These are phyloP conservation scores for Epichloe coenophiala DNA, from an alignment of 2,329 filamentous ascomycete species.

Conservation along the genomic window DNA sequence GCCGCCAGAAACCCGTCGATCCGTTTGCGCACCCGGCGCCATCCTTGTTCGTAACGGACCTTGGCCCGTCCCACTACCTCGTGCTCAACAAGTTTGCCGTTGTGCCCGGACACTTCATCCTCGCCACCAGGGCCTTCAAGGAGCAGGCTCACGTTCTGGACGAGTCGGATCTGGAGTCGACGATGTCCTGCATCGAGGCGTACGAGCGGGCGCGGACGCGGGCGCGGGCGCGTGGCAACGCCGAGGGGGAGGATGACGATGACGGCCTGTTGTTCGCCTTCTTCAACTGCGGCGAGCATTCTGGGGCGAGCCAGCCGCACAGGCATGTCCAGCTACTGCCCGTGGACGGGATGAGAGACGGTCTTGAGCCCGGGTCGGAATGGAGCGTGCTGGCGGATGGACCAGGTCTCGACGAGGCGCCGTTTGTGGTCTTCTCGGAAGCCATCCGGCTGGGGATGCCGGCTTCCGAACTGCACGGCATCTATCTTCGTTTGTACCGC, in stretches of 20 bases:
- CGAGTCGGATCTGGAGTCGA: conserved; percentile 43
- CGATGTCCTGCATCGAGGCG: conserved; percentile 47
- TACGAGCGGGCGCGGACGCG: conserved; percentile 25
- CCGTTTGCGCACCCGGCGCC: conserved; percentile 50
- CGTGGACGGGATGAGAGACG: conserved; percentile 46
- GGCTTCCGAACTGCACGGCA: conserved; percentile 22
- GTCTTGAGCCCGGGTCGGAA: conserved; percentile 20
- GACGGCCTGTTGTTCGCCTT: conserved; percentile 47
- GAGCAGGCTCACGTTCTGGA: conserved; percentile 53
- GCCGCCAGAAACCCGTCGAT: conserved; percentile 33
- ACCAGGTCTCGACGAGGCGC: conserved; percentile 19
- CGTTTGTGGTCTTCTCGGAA: conserved; percentile 32
- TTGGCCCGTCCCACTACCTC: conserved; percentile 45
- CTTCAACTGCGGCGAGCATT: conserved; percentile 57
- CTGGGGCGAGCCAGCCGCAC: conserved; percentile 59
- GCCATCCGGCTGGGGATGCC: conserved; percentile 21
- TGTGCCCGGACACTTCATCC: conserved; percentile 57
- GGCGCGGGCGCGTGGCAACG: background rate
- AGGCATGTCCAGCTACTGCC: conserved; percentile 61
- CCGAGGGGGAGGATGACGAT: background rate
- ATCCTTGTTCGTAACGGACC: conserved; percentile 36
- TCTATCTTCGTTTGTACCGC: conserved; percentile 36
- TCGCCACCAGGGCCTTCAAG: conserved; percentile 50
- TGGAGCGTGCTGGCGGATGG: conserved; percentile 38
- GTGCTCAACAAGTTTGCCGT: conserved; percentile 67